Evolutionary conservation across 2,329 filamentous ascomycete species (phyloP).

Genomic region (Teratosphaeria gauchensis): DNA sequence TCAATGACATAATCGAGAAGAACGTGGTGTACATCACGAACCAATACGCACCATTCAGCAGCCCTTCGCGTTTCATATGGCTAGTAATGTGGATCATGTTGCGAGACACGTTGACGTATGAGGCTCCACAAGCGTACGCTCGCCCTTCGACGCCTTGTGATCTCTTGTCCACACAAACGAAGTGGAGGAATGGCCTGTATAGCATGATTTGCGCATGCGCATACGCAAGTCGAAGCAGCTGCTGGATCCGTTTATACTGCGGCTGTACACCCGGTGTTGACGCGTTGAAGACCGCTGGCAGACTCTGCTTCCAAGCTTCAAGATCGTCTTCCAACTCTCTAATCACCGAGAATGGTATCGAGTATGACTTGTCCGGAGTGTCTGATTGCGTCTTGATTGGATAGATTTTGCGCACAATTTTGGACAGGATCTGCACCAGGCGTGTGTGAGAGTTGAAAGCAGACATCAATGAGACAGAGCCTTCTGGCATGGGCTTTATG

Average conservation of each 20-base stretch:
- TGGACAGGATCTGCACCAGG: constrained; percentile 48
- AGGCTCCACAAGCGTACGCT: constrained; percentile 65
- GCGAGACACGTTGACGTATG: constrained; percentile 55
- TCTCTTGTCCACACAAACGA: constrained; percentile 54
- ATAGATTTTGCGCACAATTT: constrained; percentile 56
- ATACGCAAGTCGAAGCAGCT: constrained; percentile 68
- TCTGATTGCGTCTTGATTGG: constrained; percentile 45
- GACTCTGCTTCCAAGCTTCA: constrained; percentile 51
- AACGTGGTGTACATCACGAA: constrained; percentile 79
- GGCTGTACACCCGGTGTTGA: constrained; percentile 61
- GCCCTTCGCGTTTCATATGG: constrained; percentile 64
- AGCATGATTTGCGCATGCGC: constrained; percentile 75
- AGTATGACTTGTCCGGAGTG: constrained; percentile 46
- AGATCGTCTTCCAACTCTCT: constrained; percentile 55
- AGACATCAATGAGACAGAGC: constrained; percentile 46
- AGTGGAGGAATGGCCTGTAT: constrained; percentile 76
- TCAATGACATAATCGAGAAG: constrained; percentile 67
- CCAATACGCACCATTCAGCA: constrained; percentile 77
- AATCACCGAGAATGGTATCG: constrained; percentile 54
- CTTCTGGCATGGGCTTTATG: constrained; percentile 45
- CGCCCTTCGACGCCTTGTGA: constrained; percentile 56
- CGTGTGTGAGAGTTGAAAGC: constrained; percentile 52
- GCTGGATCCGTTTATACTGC: constrained; percentile 58
- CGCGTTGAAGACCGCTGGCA: constrained; percentile 66
- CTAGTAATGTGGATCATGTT: constrained; percentile 73